These are phyloP conservation scores for Clarkia xantiana DNA, from an alignment of 345 rosid genomes.

Conservation along the genomic window DNA sequence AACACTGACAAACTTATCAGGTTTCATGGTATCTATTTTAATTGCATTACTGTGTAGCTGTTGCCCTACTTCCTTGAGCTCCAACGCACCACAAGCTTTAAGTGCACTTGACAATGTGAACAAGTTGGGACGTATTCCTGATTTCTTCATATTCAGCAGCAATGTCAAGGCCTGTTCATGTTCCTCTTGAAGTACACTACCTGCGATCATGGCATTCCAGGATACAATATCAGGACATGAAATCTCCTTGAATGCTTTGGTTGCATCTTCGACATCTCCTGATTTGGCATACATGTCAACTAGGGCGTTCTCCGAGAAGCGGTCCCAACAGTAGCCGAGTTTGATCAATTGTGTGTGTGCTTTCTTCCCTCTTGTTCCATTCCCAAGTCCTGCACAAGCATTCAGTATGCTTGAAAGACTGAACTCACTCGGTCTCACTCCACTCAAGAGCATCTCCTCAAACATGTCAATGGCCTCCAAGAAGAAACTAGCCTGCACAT, in stretches of 20 bases:
- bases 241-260: slow-evolving; percentile 28
- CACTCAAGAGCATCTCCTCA: slow-evolving; percentile 30
- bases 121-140: slow-evolving; percentile 28
- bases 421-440: slow-evolving; percentile 43
- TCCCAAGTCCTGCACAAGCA: slow-evolving; percentile 37
- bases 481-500: slow-evolving; percentile 27
- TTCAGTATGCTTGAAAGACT: slow-evolving; percentile 44
- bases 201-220: slow-evolving; percentile 56
- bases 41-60: slow-evolving; percentile 34
- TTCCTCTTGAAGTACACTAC: slow-evolving; percentile 35
- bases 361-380: slow-evolving; percentile 27
- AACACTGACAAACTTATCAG: slow-evolving; percentile 34
- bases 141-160: slow-evolving; percentile 24
- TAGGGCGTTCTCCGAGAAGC: slow-evolving; percentile 42
- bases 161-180: slow-evolving; percentile 24
- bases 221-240: slow-evolving; percentile 39
- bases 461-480: slow-evolving; percentile 33
- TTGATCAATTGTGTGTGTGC: slow-evolving; percentile 35
- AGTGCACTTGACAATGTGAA: slow-evolving; percentile 43
- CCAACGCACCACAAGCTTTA: slow-evolving; percentile 37
- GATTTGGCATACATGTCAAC: slow-evolving; percentile 62
- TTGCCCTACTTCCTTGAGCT: slow-evolving; percentile 25
- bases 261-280: slow-evolving; percentile 28
- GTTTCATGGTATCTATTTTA: slow-evolving; percentile 23
- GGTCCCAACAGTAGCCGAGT: slow-evolving; percentile 35